Percentiles rank a stretch among this genome's conserved stretches.
Conservation (phyloP, 768 basidiomycete species). For the Lactifluus pinguis region DNA sequence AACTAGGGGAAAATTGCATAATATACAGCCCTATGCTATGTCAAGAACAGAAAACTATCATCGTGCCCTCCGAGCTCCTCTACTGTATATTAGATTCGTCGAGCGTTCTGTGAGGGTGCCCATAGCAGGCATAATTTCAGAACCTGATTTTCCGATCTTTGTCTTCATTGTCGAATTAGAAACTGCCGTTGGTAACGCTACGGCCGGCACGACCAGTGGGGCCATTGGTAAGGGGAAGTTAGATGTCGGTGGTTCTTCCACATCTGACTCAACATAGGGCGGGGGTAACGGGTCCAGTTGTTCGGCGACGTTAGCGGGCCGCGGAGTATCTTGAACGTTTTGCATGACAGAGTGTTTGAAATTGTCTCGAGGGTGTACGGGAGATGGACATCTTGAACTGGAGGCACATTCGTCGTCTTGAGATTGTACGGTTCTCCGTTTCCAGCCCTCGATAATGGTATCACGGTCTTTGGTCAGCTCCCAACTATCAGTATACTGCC, state of each 20-base stretch:
- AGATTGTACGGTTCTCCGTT: conserved; percentile 26
- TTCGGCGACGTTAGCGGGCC: background rate
- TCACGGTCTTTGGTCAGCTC: conserved; percentile 57
- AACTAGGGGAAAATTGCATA: too few species aligned
- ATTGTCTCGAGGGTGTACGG: background rate
- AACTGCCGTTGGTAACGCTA: conserved; percentile 12
- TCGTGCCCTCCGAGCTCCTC: conserved; percentile 16
- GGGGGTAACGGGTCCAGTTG: conserved; percentile 1
- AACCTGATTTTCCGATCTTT: conserved; percentile 21
- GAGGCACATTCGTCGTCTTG: conserved; percentile 25
- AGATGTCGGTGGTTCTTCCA: background rate
- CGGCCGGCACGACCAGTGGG: conserved; percentile 5
- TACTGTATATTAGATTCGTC: conserved; percentile 26
- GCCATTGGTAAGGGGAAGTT: conserved; percentile 1
- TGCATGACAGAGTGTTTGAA: background rate
- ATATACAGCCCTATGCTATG: too few species aligned
- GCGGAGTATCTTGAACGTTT: background rate
- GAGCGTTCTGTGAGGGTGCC: conserved; percentile 29
- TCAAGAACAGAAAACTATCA: background rate
- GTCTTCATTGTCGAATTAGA: conserved; percentile 19
- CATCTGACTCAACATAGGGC: conserved; percentile 9
- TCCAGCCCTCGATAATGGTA: conserved; percentile 44
- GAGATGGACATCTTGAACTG: conserved; percentile 21
- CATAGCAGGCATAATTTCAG: conserved; percentile 6
- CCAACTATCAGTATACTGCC: conserved; percentile 67